These are phyloP conservation scores for Otatea glauca DNA, from an alignment of 176 grass and related monocot genomes.

Conservation along the genomic window DNA sequence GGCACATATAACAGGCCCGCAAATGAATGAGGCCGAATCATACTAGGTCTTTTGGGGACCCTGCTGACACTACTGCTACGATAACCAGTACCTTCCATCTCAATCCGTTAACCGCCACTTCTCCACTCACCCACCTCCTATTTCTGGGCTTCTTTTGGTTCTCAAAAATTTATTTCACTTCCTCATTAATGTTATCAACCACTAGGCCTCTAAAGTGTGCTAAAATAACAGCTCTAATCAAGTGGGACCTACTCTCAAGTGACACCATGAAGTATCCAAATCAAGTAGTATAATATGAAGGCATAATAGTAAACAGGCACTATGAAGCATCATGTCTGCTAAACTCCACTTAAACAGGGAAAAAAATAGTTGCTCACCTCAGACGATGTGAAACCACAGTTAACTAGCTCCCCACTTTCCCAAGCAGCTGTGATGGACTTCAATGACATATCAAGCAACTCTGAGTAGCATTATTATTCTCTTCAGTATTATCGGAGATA, in stretches of 20 bases:
- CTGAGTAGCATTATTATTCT: slow-evolving; percentile 50
- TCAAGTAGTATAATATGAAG: background rate
- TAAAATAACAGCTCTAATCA: background rate
- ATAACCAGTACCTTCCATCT: slow-evolving; percentile 9
- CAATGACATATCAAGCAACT: slow-evolving; percentile 94
- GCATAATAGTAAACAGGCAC: slow-evolving; percentile 22
- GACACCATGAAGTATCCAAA: slow-evolving; percentile 11
- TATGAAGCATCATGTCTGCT: background rate
- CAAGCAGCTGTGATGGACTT: slow-evolving; percentile 85
- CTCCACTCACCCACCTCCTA: no score
- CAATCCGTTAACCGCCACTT: background rate
- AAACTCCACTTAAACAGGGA: slow-evolving; percentile 19
- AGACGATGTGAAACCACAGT: slow-evolving; percentile 77
- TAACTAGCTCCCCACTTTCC: slow-evolving; percentile 79
- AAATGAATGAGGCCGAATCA: background rate
- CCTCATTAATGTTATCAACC: background rate
- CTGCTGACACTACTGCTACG: background rate
- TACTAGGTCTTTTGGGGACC: background rate
- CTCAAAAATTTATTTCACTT: slow-evolving; percentile 1
- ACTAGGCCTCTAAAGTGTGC: slow-evolving; percentile 4
- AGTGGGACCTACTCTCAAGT: background rate
- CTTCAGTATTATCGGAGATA: slow-evolving; percentile 21
- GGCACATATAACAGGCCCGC: background rate
- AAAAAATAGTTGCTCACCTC: slow-evolving; percentile 60
- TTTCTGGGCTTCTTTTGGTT: background rate